phyloP scores from a whole-genome alignment of 2,329 filamentous ascomycete species.

The Chrysoporthe austroafricana region DNA sequence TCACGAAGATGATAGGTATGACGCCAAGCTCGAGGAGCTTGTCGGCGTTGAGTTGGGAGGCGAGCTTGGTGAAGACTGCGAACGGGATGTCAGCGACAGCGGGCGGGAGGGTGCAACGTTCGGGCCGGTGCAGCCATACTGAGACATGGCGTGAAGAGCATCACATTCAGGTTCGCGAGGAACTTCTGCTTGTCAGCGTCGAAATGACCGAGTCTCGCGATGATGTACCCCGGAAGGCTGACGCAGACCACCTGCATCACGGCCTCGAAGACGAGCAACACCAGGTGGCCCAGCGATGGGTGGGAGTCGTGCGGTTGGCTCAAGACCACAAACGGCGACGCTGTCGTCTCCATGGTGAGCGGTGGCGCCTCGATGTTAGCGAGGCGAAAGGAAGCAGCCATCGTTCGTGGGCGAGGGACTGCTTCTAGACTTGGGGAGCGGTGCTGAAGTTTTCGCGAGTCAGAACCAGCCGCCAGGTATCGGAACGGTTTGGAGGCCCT shows the following conservation, averaged over 20 bases:
- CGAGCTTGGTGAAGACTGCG: conserved; percentile 92
- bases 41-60: conserved; percentile 88
- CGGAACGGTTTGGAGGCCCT: background rate
- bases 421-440: background rate
- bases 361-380: conserved; percentile 33
- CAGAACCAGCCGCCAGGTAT: background rate
- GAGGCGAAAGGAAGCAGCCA: conserved; percentile 51
- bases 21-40: conserved; percentile 89
- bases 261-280: conserved; percentile 88
- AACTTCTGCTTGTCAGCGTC: conserved; percentile 97
- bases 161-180: conserved; percentile 92
- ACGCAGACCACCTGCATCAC: conserved; percentile 96
- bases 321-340: conserved; percentile 45
- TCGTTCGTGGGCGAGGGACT: conserved; percentile 1
- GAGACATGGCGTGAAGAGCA: conserved; percentile 94
- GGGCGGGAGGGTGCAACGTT: background rate
- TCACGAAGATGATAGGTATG: conserved; percentile 90
- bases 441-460: background rate
- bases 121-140: conserved; percentile 52
- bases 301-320: conserved; percentile 56
- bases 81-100: conserved; percentile 30
- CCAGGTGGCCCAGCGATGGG: conserved; percentile 69
- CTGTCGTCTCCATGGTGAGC: conserved; percentile 35
- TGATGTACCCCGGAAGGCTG: conserved; percentile 89
- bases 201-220: conserved; percentile 89